phyloP scores from a whole-genome alignment of 1,139 yeast species.

The Lodderomyces beijingensis region DNA sequence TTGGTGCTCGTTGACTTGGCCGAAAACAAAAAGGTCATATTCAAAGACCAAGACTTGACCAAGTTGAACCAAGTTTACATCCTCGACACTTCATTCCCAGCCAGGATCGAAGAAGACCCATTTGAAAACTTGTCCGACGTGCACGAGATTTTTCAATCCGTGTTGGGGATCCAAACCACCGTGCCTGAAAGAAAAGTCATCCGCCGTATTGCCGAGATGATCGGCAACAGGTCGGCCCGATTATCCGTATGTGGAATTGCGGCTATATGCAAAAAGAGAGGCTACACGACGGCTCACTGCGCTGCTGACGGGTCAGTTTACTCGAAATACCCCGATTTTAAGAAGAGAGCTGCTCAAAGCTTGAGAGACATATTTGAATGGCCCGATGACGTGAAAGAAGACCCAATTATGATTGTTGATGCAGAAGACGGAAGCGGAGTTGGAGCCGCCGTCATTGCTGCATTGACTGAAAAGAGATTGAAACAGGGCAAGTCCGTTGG shows the following conservation, averaged over 20 bases:
- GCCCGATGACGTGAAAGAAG: conserved; percentile 45
- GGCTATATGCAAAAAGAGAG: conserved; percentile 87
- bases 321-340: conserved; percentile 89
- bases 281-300: conserved; percentile 71
- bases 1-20: conserved; percentile 72
- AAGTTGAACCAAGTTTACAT: conserved; percentile 57
- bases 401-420: conserved; percentile 77
- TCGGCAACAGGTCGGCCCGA: conserved; percentile 92
- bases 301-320: conserved; percentile 98
- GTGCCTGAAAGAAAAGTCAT: conserved; percentile 77
- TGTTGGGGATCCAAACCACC: conserved; percentile 62
- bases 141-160: conserved; percentile 55
- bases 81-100: conserved; percentile 87
- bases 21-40: conserved; percentile 56
- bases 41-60: conserved; percentile 62
- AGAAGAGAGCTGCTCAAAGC: conserved; percentile 84
- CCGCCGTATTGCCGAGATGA: conserved; percentile 77
- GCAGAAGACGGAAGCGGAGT: conserved; percentile 99
- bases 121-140: conserved; percentile 81
- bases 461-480: conserved; percentile 79
- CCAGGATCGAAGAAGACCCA: conserved; percentile 85
- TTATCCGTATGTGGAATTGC: conserved; percentile 94
- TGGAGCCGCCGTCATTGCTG: conserved; percentile 97
- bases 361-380: conserved; percentile 88
- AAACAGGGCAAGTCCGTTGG: conserved; percentile 74